Percentiles rank a stretch among this genome's conserved stretches.
Evolutionary conservation across 768 basidiomycete genomes (phyloP).

Genomic region (Collybiopsis confluens): DNA sequence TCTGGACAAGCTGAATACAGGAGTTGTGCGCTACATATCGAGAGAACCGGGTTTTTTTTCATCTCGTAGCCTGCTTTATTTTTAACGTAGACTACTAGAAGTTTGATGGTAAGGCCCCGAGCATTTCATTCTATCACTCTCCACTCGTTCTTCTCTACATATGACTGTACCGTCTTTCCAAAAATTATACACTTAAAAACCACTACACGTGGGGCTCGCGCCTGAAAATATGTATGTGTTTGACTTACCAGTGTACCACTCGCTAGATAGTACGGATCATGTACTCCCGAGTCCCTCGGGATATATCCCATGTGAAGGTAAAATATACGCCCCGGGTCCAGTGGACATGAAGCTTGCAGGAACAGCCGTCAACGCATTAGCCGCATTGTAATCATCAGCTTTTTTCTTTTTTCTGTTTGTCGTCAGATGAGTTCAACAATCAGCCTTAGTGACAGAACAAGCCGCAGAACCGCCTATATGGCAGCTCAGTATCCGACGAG

Average conservation of each 20-base stretch:
- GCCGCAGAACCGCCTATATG: too few relatives aligned
- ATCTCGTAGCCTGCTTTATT: background rate
- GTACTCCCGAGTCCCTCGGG: background rate
- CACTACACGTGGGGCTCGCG: too few relatives aligned
- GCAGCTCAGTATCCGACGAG: too few relatives aligned
- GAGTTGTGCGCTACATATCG: background rate
- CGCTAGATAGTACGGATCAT: background rate
- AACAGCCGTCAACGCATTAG: background rate
- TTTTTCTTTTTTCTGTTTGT: background rate
- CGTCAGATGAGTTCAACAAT: too few relatives aligned
- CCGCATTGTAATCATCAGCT: background rate
- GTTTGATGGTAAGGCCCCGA: background rate
- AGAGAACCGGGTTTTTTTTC: background rate
- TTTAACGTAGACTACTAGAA: background rate
- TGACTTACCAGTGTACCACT: background rate
- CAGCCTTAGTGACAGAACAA: too few relatives aligned
- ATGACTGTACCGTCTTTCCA: too few relatives aligned
- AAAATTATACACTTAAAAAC: too few relatives aligned
- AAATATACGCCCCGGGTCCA: background rate
- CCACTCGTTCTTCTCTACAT: background rate
- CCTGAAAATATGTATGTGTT: background rate
- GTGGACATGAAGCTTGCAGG: background rate
- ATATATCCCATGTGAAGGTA: background rate
- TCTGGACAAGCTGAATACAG: background rate
- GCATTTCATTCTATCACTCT: background rate